These are phyloP conservation scores for Ogataea paraovalis DNA, from an alignment of 805 yeast genomes.

Conservation along the genomic window DNA sequence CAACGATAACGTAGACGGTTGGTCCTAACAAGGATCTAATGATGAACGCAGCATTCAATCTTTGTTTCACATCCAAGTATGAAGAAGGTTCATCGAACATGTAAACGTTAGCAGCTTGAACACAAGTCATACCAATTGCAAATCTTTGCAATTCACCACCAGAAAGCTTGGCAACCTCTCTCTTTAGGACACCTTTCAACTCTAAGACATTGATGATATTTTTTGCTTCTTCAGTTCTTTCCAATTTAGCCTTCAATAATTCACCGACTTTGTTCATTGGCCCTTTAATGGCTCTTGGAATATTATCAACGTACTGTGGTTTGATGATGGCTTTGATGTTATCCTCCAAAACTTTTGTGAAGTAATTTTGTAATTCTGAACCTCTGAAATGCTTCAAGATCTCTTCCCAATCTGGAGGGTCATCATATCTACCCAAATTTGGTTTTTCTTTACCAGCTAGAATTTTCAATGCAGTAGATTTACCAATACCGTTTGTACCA, in stretches of 20 bases:
- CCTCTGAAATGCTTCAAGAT: conserved; percentile 91
- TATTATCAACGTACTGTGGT: conserved; percentile 98
- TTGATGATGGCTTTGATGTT: conserved; percentile 94
- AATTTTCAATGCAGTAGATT: conserved; percentile 93
- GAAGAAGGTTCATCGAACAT: conserved; percentile 99
- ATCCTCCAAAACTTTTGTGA: conserved; percentile 91
- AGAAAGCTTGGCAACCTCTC: conserved; percentile 86
- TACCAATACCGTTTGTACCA: conserved; percentile 99
- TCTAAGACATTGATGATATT: conserved; percentile 68
- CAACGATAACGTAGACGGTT: conserved; percentile 85
- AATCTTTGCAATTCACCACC: conserved; percentile 99
- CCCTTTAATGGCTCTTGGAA: conserved; percentile 94
- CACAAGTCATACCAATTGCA: conserved; percentile 96
- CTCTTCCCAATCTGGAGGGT: conserved; percentile 97
- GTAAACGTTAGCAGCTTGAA: conserved; percentile 90
- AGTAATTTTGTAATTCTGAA: conserved; percentile 92
- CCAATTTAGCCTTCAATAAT: conserved; percentile 70
- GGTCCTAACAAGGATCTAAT: conserved; percentile 81
- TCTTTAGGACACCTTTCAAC: conserved; percentile 66
- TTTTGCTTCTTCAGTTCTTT: conserved; percentile 65
- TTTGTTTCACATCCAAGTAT: conserved; percentile 96
- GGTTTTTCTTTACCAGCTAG: conserved; percentile 98
- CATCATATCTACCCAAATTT: conserved; percentile 87
- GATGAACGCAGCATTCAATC: conserved; percentile 94
- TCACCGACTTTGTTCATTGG: conserved; percentile 84